These are phyloP conservation scores for Rozella allomycis DNA, from an alignment of 371 early-diverging fungal species.

Conservation along the genomic window DNA sequence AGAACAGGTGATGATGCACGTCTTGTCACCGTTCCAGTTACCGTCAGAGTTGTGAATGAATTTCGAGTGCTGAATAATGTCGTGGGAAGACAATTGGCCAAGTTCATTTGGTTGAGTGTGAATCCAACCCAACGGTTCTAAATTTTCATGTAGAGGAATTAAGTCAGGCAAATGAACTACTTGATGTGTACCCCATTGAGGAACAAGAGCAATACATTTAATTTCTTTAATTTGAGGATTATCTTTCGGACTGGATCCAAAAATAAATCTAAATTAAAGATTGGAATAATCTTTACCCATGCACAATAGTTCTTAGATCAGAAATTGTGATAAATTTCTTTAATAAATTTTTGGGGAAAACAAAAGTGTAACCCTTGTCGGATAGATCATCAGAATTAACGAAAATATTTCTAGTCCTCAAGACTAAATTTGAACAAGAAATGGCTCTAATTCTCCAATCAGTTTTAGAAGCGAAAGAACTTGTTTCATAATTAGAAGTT, in stretches of 20 bases:
- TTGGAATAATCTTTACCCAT: too few species aligned
- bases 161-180: slow-evolving; percentile 69
- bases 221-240: slow-evolving; percentile 89
- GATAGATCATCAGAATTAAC: slow-evolving; percentile 82
- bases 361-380: slow-evolving; percentile 68
- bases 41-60: slow-evolving; percentile 59
- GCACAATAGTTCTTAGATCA: slow-evolving; percentile 83
- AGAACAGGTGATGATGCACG: slow-evolving; percentile 67
- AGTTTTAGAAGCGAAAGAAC: slow-evolving; percentile 90
- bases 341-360: slow-evolving; percentile 87
- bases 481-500: slow-evolving; percentile 86
- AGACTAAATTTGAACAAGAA: slow-evolving; percentile 71
- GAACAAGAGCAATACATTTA: slow-evolving; percentile 78
- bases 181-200: slow-evolving; percentile 90
- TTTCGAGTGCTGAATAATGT: slow-evolving; percentile 70
- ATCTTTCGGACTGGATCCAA: slow-evolving; percentile 78
- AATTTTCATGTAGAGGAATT: slow-evolving; percentile 64
- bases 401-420: slow-evolving; percentile 88
- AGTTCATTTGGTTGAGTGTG: slow-evolving; percentile 88
- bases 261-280: too few species aligned
- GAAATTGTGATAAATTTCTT: slow-evolving; percentile 83
- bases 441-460: slow-evolving; percentile 96
- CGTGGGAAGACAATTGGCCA: slow-evolving; percentile 71
- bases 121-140: slow-evolving; percentile 94
- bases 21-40: slow-evolving; percentile 82